Evolutionary conservation across 495 filamentous ascomycete genomes (phyloP).

Genomic region (Chaetomium fimeti): DNA sequence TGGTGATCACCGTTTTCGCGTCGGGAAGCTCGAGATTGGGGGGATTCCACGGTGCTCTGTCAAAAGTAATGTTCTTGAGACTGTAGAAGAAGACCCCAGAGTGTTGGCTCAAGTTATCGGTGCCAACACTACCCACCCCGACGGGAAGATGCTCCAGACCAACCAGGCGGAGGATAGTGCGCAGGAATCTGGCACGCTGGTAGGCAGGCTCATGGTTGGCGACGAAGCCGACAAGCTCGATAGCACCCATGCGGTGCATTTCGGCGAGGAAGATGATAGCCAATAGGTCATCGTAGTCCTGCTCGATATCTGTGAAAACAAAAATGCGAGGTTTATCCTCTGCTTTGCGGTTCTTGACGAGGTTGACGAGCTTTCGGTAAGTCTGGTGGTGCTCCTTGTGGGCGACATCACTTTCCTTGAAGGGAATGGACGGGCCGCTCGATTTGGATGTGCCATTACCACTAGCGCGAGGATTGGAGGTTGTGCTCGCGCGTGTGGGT

Average conservation of each 20-base stretch:
- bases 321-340: slow-evolving; percentile 24
- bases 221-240: slow-evolving; percentile 24
- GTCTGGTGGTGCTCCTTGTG: not conserved
- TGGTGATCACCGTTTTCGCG: not conserved
- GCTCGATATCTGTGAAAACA: slow-evolving; percentile 26
- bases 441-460: too few species aligned
- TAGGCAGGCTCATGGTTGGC: slow-evolving; percentile 22
- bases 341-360: slow-evolving; percentile 10
- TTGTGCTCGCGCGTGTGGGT: not conserved
- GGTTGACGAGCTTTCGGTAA: slow-evolving; percentile 16
- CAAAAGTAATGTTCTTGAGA: slow-evolving; percentile 25
- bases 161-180: slow-evolving; percentile 19
- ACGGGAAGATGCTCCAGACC: slow-evolving; percentile 16
- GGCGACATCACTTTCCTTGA: not conserved
- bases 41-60: slow-evolving; percentile 11
- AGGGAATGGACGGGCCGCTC: not conserved
- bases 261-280: slow-evolving; percentile 29
- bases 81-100: slow-evolving; percentile 15
- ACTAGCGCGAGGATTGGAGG: not conserved
- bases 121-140: slow-evolving; percentile 16
- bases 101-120: not conserved
- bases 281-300: slow-evolving; percentile 29
- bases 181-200: slow-evolving; percentile 22
- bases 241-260: slow-evolving; percentile 28
- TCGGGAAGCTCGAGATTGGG: too few species aligned